Evolutionary conservation across 371 early-diverging fungal genomes (phyloP).

Genomic region (Apophysomyces elegans): DNA sequence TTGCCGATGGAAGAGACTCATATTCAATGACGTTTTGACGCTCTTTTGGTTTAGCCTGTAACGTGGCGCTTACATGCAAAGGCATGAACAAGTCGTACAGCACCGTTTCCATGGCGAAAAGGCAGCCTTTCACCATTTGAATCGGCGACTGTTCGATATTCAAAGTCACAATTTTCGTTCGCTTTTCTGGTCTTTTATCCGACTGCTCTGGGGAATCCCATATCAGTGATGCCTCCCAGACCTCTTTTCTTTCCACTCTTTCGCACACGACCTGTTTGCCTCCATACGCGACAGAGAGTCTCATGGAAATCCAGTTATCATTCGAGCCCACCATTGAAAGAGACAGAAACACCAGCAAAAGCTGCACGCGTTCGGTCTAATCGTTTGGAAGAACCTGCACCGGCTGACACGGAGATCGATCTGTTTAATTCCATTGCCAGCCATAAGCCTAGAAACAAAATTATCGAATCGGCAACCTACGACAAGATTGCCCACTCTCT

Average conservation of each 20-base stretch:
- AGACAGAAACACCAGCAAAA: background rate
- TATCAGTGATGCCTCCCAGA: background rate
- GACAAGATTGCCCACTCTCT: background rate
- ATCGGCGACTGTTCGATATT: too few species aligned
- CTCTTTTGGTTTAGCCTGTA: too few species aligned
- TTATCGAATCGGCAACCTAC: background rate
- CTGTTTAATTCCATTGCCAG: conserved; percentile 5
- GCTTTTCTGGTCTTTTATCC: background rate
- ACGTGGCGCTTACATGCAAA: too few species aligned
- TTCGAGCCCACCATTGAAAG: background rate
- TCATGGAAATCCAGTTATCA: background rate
- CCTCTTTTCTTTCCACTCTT: background rate
- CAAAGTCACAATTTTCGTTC: too few species aligned
- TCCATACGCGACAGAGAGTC: background rate
- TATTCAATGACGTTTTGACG: too few species aligned
- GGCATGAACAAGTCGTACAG: too few species aligned
- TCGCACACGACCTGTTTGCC: background rate
- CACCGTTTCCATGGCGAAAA: too few species aligned
- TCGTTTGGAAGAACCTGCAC: background rate
- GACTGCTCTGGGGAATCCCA: background rate
- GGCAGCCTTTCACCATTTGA: too few species aligned
- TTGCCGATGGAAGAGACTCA: too few species aligned
- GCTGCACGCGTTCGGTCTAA: background rate
- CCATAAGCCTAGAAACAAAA: background rate
- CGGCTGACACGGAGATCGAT: background rate